A percentile compares a stretch with the other conserved stretches of the same genome.
Conservation (phyloP, 2,329 filamentous ascomycete species). For the Periconia sp. region DNA sequence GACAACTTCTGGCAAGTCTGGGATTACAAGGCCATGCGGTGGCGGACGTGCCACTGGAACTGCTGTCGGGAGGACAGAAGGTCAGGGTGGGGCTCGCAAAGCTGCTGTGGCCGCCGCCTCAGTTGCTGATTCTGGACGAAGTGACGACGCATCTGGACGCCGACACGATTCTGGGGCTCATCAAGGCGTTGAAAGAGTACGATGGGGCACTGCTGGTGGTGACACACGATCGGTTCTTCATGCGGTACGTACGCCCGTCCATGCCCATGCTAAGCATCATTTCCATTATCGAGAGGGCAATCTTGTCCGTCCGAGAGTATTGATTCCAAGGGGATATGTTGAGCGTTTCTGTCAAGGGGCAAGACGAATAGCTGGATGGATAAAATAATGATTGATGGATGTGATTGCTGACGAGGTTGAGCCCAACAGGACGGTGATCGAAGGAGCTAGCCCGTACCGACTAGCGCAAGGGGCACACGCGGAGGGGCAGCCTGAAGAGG, state of each 20-base stretch:
- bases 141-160: conserved; percentile 85
- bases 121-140: conserved; percentile 76
- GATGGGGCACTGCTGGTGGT: conserved; percentile 75
- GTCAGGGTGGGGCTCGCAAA: conserved; percentile 66
- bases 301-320: too few relatives aligned
- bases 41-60: conserved; percentile 71
- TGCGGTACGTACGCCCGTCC: conserved; percentile 53
- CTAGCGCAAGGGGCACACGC: conserved; percentile 39
- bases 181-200: conserved; percentile 67
- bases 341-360: too few relatives aligned
- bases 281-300: background rate
- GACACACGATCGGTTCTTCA: conserved; percentile 81
- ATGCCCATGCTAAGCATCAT: too few relatives aligned
- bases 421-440: conserved; percentile 62
- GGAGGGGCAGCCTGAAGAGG: conserved; percentile 44
- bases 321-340: too few relatives aligned
- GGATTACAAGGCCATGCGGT: conserved; percentile 71
- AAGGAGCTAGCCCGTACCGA: conserved; percentile 54
- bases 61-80: conserved; percentile 77
- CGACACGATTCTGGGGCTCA: conserved; percentile 73
- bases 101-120: conserved; percentile 68
- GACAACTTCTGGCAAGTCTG: conserved; percentile 67
- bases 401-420: too few relatives aligned
- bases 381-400: conserved; percentile 3
- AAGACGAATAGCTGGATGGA: background rate